Base-by-base conservation (phyloP, 2,329 filamentous ascomycete genomes). In the Aspergillus glaucus region DNA sequence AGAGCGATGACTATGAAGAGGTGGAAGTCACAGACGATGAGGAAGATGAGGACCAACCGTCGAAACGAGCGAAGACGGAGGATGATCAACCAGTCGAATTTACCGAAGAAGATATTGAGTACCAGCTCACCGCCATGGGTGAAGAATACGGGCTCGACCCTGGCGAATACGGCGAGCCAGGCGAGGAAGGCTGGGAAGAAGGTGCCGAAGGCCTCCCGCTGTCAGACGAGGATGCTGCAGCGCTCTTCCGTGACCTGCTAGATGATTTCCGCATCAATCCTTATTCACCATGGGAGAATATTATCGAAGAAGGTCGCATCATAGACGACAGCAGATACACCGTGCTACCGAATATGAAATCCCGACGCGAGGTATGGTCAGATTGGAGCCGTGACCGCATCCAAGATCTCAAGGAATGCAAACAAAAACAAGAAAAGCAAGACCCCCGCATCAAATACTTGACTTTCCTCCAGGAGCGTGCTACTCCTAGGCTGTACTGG, bases 401-500 rank as follows among this genome's bases (percentile, higher is more conserved):
- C 34, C 81, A 84, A 32, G 69, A 80, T 30, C 75, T 91, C 10
- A 86, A 85, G 63, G 85, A 87, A 57, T 79, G 80, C 60, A 84
- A 87, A 50, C 85, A 85, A 21, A 84, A 79, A 52, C 81, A 90
- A 63, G 86, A 87, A 67, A 92, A 88, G 72, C 81, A 82, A 55
- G 90, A 97, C 61, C 92, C 93, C 1, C 78, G 80, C 43, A 86
- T 95, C 55, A 82, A 85, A 1, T 98, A 94, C 66, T 73, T 97
- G 51, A 79, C 80, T 0, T 86, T 98, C 54, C 75, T 98, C 26
- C 83, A 92, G 54, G 81, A 85, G 44, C 81, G 89, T 57, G 92
- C 91, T 0, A 93, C 85, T 0, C 86, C 88, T 0, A 97, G 95
- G 70, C 78, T 98, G 1, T 98, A 95, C 75, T 98, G 93, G 93